Evolutionary conservation across 371 early-diverging fungal species (phyloP), one percentile per base, ranked within the genome.

Genomic region (Lichtheimia ramosa): DNA sequence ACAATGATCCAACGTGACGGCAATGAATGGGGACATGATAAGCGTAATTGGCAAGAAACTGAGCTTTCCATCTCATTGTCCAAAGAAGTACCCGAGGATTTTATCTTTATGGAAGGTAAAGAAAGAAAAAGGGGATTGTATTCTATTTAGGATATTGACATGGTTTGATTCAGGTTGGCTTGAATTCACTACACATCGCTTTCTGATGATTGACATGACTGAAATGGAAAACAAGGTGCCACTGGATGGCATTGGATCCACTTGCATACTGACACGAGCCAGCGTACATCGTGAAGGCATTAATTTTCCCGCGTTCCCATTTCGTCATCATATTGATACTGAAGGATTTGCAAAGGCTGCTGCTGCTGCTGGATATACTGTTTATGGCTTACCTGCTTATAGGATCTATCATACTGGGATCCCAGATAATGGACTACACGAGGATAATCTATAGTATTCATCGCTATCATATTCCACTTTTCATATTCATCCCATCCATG

Each of bases 341-440:
- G 91, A 89, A 74, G 89, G 89, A 0, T 77, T 90, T 71, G 89
- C 86, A 13, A 86, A 84, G 51, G 79, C 86, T 62, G 88, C 87
- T 40, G 83, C 79, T 59, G 74, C 75, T 5, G 73, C 79, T 59
- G 88, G 88, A 0, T 86, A 76, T 48, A 63, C 66, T 15, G 82
- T 87, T 2, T 85, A 69, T 62, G 88, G 87, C 0, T 65, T 84
- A 23, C 89, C 89, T 3, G 68, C 69, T 39, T 75, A 84, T 43
- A 62, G 69, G 42, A 68, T 76, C 13, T 66, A 68, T 18, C 79
- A 82, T 58, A 39, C 53, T 21, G 51, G 43, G 0, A 43, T 51
- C 41, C 39, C 52, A 3, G 59, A 58, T 68, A 58, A 55, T 43
- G 56, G 41, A 3, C 7, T 54, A 21, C n/a, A 14, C 2, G 56